These are phyloP conservation scores for Tricholoma matsutake DNA, from an alignment of 768 basidiomycete genomes.

Conservation along the genomic window DNA sequence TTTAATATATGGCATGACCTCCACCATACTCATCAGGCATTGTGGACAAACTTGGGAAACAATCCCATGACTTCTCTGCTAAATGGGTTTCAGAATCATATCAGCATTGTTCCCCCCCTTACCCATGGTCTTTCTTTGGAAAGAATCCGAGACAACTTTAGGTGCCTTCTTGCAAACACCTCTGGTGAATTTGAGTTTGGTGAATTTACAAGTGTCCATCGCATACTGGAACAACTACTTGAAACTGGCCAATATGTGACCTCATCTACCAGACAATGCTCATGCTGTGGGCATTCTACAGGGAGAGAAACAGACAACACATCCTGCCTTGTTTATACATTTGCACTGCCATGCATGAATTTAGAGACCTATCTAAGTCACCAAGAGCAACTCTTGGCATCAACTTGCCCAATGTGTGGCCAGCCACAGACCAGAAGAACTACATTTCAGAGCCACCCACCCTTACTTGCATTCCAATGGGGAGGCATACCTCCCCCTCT, in stretches of 20 bases:
- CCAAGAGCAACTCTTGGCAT: too few relatives aligned
- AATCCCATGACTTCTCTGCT: not conserved
- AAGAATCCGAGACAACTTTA: not conserved
- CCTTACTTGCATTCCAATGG: too few relatives aligned
- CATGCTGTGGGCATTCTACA: not conserved
- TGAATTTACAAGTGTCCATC: not conserved
- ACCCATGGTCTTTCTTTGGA: not conserved
- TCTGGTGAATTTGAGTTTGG: not conserved
- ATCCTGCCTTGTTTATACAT: not conserved
- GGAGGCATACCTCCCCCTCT: too few relatives aligned
- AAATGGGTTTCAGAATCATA: not conserved
- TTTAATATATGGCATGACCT: slow-evolving; percentile 16
- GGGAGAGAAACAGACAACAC: not conserved
- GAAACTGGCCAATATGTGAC: not conserved
- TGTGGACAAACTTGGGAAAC: not conserved
- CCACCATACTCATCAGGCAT: not conserved
- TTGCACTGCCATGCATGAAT: not conserved
- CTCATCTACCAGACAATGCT: not conserved
- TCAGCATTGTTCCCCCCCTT: not conserved
- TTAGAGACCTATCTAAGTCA: too few relatives aligned
- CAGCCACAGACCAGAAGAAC: too few relatives aligned
- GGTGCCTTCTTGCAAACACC: not conserved
- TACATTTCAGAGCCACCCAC: too few relatives aligned
- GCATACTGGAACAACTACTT: not conserved
- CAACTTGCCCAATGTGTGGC: too few relatives aligned